phyloP scores from a whole-genome alignment of 2,329 filamentous ascomycete genomes.

The Septoria linicola region DNA sequence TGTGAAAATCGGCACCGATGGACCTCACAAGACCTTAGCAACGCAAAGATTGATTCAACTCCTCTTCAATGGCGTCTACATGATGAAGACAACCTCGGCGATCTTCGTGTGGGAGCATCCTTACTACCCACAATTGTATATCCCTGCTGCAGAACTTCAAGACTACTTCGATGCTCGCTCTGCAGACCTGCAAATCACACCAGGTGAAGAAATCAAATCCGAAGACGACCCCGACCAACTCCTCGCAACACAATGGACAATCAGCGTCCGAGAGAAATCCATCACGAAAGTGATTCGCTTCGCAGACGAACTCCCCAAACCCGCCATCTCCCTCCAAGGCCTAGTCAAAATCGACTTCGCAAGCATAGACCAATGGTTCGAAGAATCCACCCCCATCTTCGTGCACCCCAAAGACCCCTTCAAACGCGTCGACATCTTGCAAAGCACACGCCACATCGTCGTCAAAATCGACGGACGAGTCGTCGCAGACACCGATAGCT shows the following conservation, averaged over 20 bases:
- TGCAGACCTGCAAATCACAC: conserved; percentile 19
- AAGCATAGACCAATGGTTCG: conserved; percentile 49
- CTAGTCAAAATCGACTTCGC: conserved; percentile 34
- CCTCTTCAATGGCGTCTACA: conserved; percentile 37
- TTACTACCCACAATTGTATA: conserved; percentile 45
- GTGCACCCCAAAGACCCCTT: conserved; percentile 67
- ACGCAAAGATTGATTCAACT: conserved; percentile 37
- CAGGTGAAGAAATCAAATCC: conserved; percentile 26
- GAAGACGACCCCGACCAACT: conserved; percentile 12
- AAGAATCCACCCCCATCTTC: conserved; percentile 60
- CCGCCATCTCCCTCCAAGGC: conserved; percentile 18
- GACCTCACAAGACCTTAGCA: conserved; percentile 38
- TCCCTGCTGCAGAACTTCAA: conserved; percentile 28
- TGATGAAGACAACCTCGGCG: conserved; percentile 38
- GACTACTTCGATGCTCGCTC: conserved; percentile 11
- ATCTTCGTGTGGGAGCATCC: conserved; percentile 46
- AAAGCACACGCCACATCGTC: conserved; percentile 54
- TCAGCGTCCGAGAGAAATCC: conserved; percentile 25
- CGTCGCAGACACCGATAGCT: conserved; percentile 48
- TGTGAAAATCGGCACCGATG: conserved; percentile 42
- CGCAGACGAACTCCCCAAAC: conserved; percentile 17
- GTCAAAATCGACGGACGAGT: conserved; percentile 50
- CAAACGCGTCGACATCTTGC: conserved; percentile 62
- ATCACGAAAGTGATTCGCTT: conserved; percentile 29
- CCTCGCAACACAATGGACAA: conserved; percentile 29